A percentile compares a stretch with the other conserved stretches of the same genome.
These are phyloP conservation scores for Suillus alpinus DNA, from an alignment of 768 basidiomycete genomes.

Conservation along the genomic window DNA sequence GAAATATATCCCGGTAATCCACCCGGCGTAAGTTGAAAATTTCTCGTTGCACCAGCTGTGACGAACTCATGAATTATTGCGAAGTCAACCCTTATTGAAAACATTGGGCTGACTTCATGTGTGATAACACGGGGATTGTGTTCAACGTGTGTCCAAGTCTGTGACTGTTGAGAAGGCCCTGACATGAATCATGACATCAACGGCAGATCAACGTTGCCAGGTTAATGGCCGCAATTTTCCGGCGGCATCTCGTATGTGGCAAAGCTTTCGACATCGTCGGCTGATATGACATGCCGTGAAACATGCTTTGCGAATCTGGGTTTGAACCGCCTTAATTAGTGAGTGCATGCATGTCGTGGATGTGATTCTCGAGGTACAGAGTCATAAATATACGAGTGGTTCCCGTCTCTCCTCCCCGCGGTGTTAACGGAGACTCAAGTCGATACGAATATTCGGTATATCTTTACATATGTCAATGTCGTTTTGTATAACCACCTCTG, in stretches of 20 bases:
- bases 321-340: too few relatives aligned
- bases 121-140: background rate
- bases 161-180: background rate
- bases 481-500: background rate
- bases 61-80: too few relatives aligned
- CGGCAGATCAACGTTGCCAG: background rate
- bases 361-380: too few relatives aligned
- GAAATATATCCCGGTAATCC: background rate
- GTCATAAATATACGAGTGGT: too few relatives aligned
- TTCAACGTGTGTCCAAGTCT: background rate
- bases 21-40: background rate
- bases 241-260: background rate
- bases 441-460: background rate
- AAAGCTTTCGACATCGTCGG: too few relatives aligned
- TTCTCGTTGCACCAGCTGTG: background rate
- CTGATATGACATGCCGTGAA: background rate
- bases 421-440: background rate
- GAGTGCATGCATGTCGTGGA: too few relatives aligned
- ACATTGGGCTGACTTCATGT: background rate
- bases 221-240: background rate
- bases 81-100: background rate
- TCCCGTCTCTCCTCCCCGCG: background rate
- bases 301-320: background rate
- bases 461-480: background rate
- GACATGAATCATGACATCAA: background rate